Conservation (phyloP, 768 basidiomycete species). For the Leccinum uliginosum region DNA sequence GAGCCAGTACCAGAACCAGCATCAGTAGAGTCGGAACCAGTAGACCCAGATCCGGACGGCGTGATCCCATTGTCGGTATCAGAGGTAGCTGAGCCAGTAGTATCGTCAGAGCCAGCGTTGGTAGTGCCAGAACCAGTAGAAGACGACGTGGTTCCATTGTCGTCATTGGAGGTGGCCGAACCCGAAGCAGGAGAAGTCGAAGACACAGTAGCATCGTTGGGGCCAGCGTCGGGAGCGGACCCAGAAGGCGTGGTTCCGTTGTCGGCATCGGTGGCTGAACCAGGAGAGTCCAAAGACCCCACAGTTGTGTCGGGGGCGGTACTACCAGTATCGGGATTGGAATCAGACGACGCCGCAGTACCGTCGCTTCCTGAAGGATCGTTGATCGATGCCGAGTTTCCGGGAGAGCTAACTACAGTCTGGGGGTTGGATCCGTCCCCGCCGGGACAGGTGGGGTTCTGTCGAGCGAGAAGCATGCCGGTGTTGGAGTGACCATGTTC, state of each 20-base stretch:
- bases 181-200: background rate
- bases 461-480: conserved; percentile 22
- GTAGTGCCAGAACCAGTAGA: background rate
- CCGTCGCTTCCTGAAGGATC: background rate
- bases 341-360: background rate
- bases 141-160: background rate
- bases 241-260: background rate
- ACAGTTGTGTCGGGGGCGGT: too few relatives aligned
- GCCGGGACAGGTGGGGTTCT: conserved; percentile 16
- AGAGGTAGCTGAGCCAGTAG: background rate
- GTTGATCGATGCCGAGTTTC: background rate
- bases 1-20: background rate
- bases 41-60: background rate
- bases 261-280: background rate
- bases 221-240: background rate
- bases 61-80: too few relatives aligned
- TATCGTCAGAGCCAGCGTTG: background rate
- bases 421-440: background rate
- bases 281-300: background rate
- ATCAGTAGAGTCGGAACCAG: background rate
- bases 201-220: background rate
- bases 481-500: conserved; percentile 9
- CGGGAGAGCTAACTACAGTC: background rate
- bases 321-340: background rate
- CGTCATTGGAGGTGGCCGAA: background rate